Percentiles rank a stretch among this genome's conserved stretches.
Conservation (phyloP, 2,329 filamentous ascomycete genomes). For the Trichoderma afroharzianum region DNA sequence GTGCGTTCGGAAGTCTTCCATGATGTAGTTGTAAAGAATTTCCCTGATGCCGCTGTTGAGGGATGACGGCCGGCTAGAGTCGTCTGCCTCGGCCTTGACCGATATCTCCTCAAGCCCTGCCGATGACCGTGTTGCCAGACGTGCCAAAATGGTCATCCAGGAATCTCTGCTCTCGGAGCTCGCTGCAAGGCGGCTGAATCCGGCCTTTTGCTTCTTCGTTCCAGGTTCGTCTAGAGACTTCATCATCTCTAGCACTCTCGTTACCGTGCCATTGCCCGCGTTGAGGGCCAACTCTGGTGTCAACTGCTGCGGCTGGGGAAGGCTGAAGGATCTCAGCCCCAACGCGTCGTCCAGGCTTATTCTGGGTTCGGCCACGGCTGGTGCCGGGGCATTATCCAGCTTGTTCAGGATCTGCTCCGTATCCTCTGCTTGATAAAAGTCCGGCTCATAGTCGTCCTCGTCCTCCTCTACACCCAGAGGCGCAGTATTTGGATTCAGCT, state of each 20-base stretch:
- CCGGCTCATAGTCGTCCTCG: constrained; percentile 83
- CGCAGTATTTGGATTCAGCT: constrained; percentile 55
- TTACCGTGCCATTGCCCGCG: constrained; percentile 70
- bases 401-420: constrained; percentile 75
- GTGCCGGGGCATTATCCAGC: constrained; percentile 64
- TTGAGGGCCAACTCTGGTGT: constrained; percentile 68
- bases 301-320: constrained; percentile 73
- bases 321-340: constrained; percentile 71
- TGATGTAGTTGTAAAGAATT: constrained; percentile 75
- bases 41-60: constrained; percentile 73
- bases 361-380: constrained; percentile 28
- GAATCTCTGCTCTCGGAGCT: constrained; percentile 82
- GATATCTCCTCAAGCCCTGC: constrained; percentile 61
- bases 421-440: constrained; percentile 74
- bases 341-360: constrained; percentile 41
- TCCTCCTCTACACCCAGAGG: constrained; percentile 71
- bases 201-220: constrained; percentile 60
- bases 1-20: constrained; percentile 86
- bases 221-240: constrained; percentile 65
- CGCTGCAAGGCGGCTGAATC: constrained; percentile 80
- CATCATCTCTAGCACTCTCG: constrained; percentile 75
- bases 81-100: constrained; percentile 60
- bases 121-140: constrained; percentile 76
- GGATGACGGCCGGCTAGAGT: constrained; percentile 34
- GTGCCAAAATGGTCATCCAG: constrained; percentile 84